Percentiles rank a stretch among this genome's conserved stretches.
Evolutionary conservation across 495 filamentous ascomycete species (phyloP).

Genomic region (Neurospora sp.): DNA sequence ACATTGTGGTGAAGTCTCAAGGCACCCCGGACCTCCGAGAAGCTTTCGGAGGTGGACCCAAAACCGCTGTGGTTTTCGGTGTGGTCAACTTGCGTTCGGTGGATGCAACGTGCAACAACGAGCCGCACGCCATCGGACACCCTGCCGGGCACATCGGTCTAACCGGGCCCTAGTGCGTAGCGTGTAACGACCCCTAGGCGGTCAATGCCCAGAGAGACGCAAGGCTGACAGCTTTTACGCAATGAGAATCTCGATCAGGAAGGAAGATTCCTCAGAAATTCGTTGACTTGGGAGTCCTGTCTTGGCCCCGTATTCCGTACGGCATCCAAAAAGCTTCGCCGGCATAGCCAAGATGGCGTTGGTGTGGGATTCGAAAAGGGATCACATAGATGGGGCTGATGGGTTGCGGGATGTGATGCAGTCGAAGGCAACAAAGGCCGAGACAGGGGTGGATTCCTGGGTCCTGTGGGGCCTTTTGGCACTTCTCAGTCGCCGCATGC

Average conservation of each 20-base stretch:
- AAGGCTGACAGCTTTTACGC: background rate
- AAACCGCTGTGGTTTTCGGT: background rate
- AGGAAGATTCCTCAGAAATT: background rate
- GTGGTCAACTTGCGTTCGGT: background rate
- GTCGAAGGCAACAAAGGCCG: background rate
- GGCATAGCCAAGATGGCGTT: background rate
- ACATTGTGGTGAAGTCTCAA: background rate
- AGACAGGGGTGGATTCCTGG: background rate
- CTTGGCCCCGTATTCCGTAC: background rate
- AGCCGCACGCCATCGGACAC: background rate
- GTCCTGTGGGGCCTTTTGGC: conserved; percentile 2
- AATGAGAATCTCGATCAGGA: background rate
- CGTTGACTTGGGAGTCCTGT: background rate
- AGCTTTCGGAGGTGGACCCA: background rate
- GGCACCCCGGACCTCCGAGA: background rate
- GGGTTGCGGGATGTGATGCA: background rate
- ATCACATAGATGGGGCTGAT: conserved; percentile 1
- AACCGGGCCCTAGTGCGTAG: background rate
- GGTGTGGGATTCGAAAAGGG: background rate
- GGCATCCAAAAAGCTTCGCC: background rate
- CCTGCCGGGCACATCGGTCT: background rate
- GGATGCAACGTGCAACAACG: background rate
- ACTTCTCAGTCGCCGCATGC: conserved; percentile 5
- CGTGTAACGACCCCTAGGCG: background rate
- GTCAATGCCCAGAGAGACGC: background rate